Evolutionary conservation across 2,329 filamentous ascomycete genomes (phyloP).

Genomic region (Cordyceps cateniannulata): DNA sequence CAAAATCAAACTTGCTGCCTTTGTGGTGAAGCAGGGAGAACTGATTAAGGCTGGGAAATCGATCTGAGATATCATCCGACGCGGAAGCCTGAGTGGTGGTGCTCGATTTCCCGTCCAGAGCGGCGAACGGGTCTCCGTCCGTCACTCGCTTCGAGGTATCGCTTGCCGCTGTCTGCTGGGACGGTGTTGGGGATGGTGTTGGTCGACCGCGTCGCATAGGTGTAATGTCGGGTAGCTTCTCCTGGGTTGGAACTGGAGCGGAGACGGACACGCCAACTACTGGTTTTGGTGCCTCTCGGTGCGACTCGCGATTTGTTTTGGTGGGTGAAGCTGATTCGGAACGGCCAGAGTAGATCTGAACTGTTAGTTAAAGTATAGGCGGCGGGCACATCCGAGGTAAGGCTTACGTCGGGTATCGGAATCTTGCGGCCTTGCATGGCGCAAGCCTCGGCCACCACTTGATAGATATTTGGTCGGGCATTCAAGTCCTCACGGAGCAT

Average conservation of each 20-base stretch:
- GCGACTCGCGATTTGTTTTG: slow-evolving; percentile 30
- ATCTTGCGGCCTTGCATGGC: slow-evolving; percentile 80
- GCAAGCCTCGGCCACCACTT: slow-evolving; percentile 82
- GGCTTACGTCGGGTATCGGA: slow-evolving; percentile 78
- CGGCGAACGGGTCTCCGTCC: slow-evolving; percentile 79
- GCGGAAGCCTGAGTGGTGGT: slow-evolving; percentile 39
- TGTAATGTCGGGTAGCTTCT: slow-evolving; percentile 77
- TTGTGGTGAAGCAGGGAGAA: slow-evolving; percentile 86
- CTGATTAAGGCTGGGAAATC: slow-evolving; percentile 88
- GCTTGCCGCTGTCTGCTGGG: slow-evolving; percentile 35
- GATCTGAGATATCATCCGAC: slow-evolving; percentile 72
- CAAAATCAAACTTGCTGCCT: slow-evolving; percentile 79
- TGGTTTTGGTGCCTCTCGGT: slow-evolving; percentile 45
- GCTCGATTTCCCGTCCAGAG: slow-evolving; percentile 60
- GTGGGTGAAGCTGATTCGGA: slow-evolving; percentile 44
- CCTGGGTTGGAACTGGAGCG: slow-evolving; percentile 63
- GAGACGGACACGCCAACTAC: slow-evolving; percentile 76
- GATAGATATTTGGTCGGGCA: slow-evolving; percentile 82
- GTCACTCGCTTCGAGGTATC: slow-evolving; percentile 62
- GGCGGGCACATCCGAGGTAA: slow-evolving; percentile 12
- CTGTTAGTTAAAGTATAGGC: slow-evolving; percentile 1
- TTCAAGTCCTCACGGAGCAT: slow-evolving; percentile 85
- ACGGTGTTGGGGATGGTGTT: slow-evolving; percentile 28
- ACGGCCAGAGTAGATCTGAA: slow-evolving; percentile 56
- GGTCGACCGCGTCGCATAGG: slow-evolving; percentile 86